Base-by-base conservation (phyloP, 148 eudicot genomes). In the Chenopodium album region DNA sequence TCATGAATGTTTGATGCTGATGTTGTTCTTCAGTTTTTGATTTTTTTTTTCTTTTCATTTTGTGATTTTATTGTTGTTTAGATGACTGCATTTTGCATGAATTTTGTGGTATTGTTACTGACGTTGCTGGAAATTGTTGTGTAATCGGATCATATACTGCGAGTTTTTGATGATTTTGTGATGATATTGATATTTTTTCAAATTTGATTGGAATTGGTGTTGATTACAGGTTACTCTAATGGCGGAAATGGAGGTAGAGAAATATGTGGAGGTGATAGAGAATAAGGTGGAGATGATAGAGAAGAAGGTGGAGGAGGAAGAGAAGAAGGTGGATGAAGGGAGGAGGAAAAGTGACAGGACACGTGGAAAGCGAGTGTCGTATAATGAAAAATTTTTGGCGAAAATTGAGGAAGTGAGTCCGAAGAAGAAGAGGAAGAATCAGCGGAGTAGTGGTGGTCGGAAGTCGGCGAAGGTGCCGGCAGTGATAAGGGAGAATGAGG, bases 311-410 rank as follows among this genome's bases (percentile, higher is more conserved):
- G 80, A 71, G 48, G 23, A 16, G 23, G 19, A 9, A 32, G 74
- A 59, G n/a, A 52, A 54, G 76, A 10, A 4, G 66, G 67, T 44
- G 71, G 64, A 13, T 73, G 46, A 56, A 13, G 76, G 29, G 59
- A 85, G 85, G 71, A 84, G 90, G 17, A 76, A 80, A 11, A 91
- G 94, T 75, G 85, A 79, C 23, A 82, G 88, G 9, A 69, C 81
- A 1, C 78, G 80, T 16, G 78, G 76, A 8, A 65, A 82, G 41
- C 74, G 71, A 34, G 80, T 84, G 9, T 79, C 84, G 10, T 73
- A 78, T 50, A 63, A 72, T 1, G 87, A 90, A 65, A 84, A 69
- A 41, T 23, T 54, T 0, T 2, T 67, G 78, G 31, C 83, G 14
- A 50, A 26, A 1, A 4, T 1, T 6, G 82, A 71, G 3, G 70